Percentiles rank a stretch among this genome's conserved stretches.
Conservation (phyloP, 208 protist species). For the Trypanosomatidae sp. region DNA sequence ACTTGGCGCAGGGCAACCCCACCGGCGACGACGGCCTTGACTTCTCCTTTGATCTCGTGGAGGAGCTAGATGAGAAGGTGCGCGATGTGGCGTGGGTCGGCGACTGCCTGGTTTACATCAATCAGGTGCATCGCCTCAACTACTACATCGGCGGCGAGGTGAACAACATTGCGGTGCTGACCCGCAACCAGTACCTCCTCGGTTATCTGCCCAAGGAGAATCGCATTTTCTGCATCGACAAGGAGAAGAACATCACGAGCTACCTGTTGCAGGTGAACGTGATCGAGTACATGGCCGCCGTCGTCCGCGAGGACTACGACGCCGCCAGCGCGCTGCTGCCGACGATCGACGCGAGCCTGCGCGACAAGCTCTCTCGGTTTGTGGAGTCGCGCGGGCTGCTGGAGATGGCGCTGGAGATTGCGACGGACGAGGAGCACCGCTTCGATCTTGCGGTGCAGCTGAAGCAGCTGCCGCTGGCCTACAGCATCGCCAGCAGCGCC, state of each 20-base stretch:
- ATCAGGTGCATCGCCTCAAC: slow-evolving; percentile 92
- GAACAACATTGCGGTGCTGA: slow-evolving; percentile 92
- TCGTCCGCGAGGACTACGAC: slow-evolving; percentile 95
- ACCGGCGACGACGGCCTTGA: slow-evolving; percentile 94
- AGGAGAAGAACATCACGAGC: slow-evolving; percentile 89
- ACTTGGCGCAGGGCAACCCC: slow-evolving; percentile 58
- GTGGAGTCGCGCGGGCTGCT: slow-evolving; percentile 91
- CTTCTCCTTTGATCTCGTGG: slow-evolving; percentile 95
- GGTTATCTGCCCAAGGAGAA: slow-evolving; percentile 96
- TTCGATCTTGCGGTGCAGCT: slow-evolving; percentile 96
- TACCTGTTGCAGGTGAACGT: slow-evolving; percentile 93
- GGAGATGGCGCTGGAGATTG: slow-evolving; percentile 93
- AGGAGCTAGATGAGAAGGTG: slow-evolving; percentile 93
- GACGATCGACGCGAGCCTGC: slow-evolving; percentile 74
- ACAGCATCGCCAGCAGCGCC: slow-evolving; percentile 66
- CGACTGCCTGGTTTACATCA: slow-evolving; percentile 98
- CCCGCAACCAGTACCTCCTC: slow-evolving; percentile 87
- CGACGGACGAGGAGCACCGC: slow-evolving; percentile 94
- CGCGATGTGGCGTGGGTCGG: slow-evolving; percentile 95
- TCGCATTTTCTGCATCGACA: slow-evolving; percentile 96
- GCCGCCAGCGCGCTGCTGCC: slow-evolving; percentile 84
- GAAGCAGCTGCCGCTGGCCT: slow-evolving; percentile 69
- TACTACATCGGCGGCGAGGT: slow-evolving; percentile 97
- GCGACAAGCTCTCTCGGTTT: slow-evolving; percentile 94
- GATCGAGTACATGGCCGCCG: slow-evolving; percentile 98